Evolutionary conservation across 2,329 filamentous ascomycete genomes (phyloP).

Genomic region (Xylaria sp.): DNA sequence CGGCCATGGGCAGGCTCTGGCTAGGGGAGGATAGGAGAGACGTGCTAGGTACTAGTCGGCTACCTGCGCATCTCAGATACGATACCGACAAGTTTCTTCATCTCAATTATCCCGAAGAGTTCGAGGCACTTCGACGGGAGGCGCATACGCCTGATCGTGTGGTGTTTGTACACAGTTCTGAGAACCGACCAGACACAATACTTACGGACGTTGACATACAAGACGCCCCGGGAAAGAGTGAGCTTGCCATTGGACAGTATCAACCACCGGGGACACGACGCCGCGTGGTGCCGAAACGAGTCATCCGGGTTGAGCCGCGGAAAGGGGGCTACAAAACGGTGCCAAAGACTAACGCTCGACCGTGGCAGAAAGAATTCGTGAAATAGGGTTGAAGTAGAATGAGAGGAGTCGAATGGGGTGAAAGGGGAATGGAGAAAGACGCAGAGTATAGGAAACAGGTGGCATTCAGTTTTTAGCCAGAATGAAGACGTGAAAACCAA

Average conservation of each 20-base stretch:
- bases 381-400: neutral
- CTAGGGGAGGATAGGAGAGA: constrained; percentile 41
- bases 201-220: constrained; percentile 24
- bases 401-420: neutral
- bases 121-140: constrained; percentile 17
- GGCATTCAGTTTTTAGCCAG: no score
- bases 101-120: constrained; percentile 23
- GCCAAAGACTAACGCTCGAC: constrained; percentile 3
- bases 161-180: constrained; percentile 24
- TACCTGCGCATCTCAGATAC: constrained; percentile 36
- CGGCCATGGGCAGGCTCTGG: constrained; percentile 34
- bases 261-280: neutral
- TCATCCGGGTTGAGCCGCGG: constrained; percentile 23
- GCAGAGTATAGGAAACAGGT: no score
- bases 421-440: neutral
- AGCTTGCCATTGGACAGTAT: constrained; percentile 20
- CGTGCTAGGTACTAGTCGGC: constrained; percentile 37
- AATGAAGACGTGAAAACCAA: no score
- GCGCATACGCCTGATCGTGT: constrained; percentile 28
- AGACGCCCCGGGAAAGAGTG: constrained; percentile 21
- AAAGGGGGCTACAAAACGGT: constrained; percentile 11
- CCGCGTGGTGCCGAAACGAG: constrained; percentile 1
- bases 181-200: neutral
- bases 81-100: constrained; percentile 17
- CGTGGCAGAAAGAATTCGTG: constrained; percentile 7